Percentiles rank a stretch among this genome's conserved stretches.
Evolutionary conservation across 2,329 filamentous ascomycete genomes (phyloP).

Genomic region (Ramularia endophylla): DNA sequence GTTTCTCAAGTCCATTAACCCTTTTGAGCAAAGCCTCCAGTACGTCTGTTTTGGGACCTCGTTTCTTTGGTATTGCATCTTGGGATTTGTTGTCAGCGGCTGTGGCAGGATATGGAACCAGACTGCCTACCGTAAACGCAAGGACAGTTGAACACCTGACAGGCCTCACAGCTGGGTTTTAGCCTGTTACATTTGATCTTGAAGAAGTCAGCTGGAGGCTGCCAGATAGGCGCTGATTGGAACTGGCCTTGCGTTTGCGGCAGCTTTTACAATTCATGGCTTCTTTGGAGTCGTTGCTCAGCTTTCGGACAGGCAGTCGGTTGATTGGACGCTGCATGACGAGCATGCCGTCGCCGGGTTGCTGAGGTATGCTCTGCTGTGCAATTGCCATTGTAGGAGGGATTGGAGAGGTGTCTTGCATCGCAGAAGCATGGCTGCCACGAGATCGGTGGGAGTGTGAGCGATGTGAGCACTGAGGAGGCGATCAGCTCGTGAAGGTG

Average conservation of each 20-base stretch:
- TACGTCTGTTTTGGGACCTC: conserved; percentile 85
- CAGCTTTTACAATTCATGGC: conserved; percentile 97
- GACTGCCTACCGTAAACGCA: conserved; percentile 74
- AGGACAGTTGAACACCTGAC: conserved; percentile 80
- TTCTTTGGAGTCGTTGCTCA: conserved; percentile 72
- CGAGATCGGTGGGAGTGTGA: no score
- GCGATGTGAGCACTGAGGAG: no score
- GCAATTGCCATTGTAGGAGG: conserved; percentile 15
- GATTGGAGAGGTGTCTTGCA: no score
- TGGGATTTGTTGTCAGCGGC: conserved; percentile 9
- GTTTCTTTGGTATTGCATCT: conserved; percentile 87
- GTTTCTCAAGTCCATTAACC: conserved; percentile 77
- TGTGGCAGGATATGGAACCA: background rate
- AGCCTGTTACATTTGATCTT: conserved; percentile 90
- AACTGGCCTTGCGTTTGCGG: conserved; percentile 76
- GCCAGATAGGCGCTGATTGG: background rate
- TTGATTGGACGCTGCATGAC: conserved; percentile 70
- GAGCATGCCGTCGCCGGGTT: conserved; percentile 21
- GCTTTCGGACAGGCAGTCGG: conserved; percentile 63
- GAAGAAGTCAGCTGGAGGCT: conserved; percentile 2
- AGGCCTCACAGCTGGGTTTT: conserved; percentile 79
- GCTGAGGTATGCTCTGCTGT: conserved; percentile 5
- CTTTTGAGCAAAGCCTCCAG: conserved; percentile 77
- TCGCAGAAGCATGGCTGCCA: no score
- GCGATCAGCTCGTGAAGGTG: no score